phyloP scores from a whole-genome alignment of 164 flowering plant genomes.

The Pachysandra terminalis region DNA sequence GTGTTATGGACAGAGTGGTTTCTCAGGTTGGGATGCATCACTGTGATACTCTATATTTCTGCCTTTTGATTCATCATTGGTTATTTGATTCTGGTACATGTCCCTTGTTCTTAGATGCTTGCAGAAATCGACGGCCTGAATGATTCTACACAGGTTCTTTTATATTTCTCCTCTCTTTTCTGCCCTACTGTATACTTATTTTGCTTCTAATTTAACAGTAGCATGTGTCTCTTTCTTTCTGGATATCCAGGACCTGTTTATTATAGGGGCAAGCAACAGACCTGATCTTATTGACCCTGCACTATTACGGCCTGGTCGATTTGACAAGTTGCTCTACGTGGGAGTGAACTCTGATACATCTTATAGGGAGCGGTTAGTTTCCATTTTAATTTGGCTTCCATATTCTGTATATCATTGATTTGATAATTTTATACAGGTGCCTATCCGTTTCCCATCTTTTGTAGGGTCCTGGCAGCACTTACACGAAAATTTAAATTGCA shows the following conservation, averaged over 20 bases:
- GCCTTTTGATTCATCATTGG: conserved; percentile 1
- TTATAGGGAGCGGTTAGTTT: conserved; percentile 69
- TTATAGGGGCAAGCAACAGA: conserved; percentile 95
- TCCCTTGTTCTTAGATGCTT: conserved; percentile 67
- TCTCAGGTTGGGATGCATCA: conserved; percentile 60
- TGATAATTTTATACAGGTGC: background rate
- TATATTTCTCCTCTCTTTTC: background rate
- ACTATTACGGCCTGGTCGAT: conserved; percentile 90
- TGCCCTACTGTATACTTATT: conserved; percentile 29
- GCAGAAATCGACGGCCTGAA: conserved; percentile 96
- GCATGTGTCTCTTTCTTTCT: background rate
- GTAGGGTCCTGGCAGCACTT: conserved; percentile 86
- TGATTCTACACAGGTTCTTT: conserved; percentile 80
- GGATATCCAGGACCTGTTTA: conserved; percentile 69
- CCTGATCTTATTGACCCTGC: conserved; percentile 98
- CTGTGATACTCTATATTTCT: background rate
- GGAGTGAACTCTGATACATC: conserved; percentile 87
- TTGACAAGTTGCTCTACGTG: conserved; percentile 89
- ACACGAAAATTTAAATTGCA: conserved; percentile 82
- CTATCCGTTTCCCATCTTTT: conserved; percentile 8
- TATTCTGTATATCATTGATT: conserved; percentile 1
- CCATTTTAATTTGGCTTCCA: background rate
- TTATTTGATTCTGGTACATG: conserved; percentile 1
- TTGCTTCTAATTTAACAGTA: conserved; percentile 26
- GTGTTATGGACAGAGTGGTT: conserved; percentile 98